Percentiles rank a stretch among this genome's conserved stretches.
phyloP scores from a whole-genome alignment of 2,329 filamentous ascomycete species.

The Cercospora sojina region DNA sequence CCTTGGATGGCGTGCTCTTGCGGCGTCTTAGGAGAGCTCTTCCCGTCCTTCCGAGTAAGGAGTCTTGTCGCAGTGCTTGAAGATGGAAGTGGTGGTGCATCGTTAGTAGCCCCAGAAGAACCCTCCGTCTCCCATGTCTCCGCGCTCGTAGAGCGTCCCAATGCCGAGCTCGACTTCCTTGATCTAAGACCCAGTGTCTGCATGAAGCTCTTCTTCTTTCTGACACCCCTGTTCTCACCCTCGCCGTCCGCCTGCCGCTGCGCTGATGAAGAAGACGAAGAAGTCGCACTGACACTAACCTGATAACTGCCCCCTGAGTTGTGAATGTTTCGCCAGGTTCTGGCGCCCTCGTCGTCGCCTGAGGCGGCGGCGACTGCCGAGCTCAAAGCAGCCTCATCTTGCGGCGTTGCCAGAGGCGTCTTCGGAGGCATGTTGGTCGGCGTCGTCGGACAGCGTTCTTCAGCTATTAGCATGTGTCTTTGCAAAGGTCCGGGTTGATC shows the following conservation, averaged over 20 bases:
- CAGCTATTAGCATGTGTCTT: not conserved
- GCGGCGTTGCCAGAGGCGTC: not conserved
- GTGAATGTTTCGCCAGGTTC: not conserved
- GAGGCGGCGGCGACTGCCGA: not conserved
- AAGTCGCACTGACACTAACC: not conserved
- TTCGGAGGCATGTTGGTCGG: not conserved
- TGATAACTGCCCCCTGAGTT: not conserved
- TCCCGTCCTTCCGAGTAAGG: not conserved
- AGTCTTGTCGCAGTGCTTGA: not conserved
- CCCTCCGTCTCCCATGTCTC: constrained; percentile 10
- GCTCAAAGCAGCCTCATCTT: constrained; percentile 4
- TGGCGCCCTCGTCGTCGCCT: not conserved
- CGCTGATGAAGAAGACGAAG: not conserved
- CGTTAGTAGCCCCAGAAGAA: not conserved
- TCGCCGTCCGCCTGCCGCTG: not conserved
- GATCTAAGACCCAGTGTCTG: constrained; percentile 4
- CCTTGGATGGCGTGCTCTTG: not conserved
- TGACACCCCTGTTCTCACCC: not conserved
- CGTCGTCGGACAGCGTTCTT: not conserved
- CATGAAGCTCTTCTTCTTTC: constrained; percentile 11
- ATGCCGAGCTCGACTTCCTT: constrained; percentile 4
- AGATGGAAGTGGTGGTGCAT: not conserved
- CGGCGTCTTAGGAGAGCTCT: not conserved
- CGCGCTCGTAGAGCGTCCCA: not conserved
- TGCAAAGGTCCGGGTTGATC: not conserved